Evolutionary conservation across 2,329 filamentous ascomycete genomes (phyloP).

Genomic region (Colletotrichum graminicola): DNA sequence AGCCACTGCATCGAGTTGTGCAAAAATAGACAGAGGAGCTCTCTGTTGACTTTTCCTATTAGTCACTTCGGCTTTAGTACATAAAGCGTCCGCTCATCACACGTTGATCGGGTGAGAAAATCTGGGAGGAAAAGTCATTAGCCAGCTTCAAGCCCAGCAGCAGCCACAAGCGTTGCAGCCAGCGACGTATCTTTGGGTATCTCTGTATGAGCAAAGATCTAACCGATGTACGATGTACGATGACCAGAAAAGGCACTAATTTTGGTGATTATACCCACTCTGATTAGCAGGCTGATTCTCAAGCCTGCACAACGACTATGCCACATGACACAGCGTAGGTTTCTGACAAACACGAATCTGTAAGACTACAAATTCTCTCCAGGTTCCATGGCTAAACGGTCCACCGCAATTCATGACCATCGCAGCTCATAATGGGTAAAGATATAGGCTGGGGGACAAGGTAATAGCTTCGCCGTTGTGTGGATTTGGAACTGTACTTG

Average conservation of each 20-base stretch:
- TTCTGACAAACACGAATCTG: background rate
- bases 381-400: constrained; percentile 18
- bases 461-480: too few relatives aligned
- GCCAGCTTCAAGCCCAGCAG: too few relatives aligned
- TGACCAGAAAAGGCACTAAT: background rate
- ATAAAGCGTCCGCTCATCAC: too few relatives aligned
- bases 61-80: too few relatives aligned
- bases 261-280: background rate
- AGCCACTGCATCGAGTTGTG: too few relatives aligned
- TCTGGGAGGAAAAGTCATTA: too few relatives aligned
- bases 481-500: background rate
- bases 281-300: too few relatives aligned
- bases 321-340: constrained; percentile 15
- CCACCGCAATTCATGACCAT: background rate
- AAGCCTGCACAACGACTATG: constrained; percentile 2
- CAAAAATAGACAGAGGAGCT: too few relatives aligned
- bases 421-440: background rate
- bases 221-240: background rate
- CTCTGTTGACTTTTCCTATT: too few relatives aligned
- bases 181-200: background rate
- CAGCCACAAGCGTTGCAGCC: too few relatives aligned
- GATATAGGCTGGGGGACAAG: background rate
- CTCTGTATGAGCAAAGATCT: background rate
- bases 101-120: too few relatives aligned
- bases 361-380: too few relatives aligned